These are phyloP conservation scores for Melaleuca quinquenervia DNA, from an alignment of 345 rosid genomes.

Conservation along the genomic window DNA sequence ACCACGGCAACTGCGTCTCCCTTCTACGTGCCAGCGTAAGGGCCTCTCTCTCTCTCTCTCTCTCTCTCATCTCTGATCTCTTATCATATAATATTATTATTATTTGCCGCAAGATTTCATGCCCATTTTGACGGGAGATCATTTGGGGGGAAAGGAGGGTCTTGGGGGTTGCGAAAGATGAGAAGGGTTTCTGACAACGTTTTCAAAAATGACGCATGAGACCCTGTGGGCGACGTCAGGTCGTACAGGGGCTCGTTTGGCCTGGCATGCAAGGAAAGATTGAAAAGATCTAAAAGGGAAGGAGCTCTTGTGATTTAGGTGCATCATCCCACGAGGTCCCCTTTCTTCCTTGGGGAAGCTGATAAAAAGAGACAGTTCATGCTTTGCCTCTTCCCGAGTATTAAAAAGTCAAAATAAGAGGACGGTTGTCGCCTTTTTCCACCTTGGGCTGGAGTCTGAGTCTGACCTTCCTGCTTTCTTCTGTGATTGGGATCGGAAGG, in stretches of 20 bases:
- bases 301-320: slow-evolving; percentile 30
- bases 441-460: not conserved
- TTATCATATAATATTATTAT: not conserved
- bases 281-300: not conserved
- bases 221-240: slow-evolving; percentile 12
- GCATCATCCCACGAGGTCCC: slow-evolving; percentile 14
- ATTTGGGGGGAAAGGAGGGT: not conserved
- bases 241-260: slow-evolving; percentile 8
- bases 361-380: not conserved
- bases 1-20: slow-evolving; percentile 91
- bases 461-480: not conserved
- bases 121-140: not conserved
- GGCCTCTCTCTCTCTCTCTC: not conserved
- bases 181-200: not conserved
- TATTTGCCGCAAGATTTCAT: not conserved
- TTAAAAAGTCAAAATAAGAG: slow-evolving; percentile 50
- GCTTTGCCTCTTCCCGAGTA: not conserved
- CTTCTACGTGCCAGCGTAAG: slow-evolving; percentile 81
- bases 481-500: not conserved
- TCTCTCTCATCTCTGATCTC: not conserved
- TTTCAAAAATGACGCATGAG: slow-evolving; percentile 2
- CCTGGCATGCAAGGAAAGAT: not conserved
- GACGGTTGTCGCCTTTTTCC: not conserved
- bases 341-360: not conserved
- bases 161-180: not conserved